Conservation (phyloP, 202 grass and related monocot genomes). For the Zizania palustris region DNA sequence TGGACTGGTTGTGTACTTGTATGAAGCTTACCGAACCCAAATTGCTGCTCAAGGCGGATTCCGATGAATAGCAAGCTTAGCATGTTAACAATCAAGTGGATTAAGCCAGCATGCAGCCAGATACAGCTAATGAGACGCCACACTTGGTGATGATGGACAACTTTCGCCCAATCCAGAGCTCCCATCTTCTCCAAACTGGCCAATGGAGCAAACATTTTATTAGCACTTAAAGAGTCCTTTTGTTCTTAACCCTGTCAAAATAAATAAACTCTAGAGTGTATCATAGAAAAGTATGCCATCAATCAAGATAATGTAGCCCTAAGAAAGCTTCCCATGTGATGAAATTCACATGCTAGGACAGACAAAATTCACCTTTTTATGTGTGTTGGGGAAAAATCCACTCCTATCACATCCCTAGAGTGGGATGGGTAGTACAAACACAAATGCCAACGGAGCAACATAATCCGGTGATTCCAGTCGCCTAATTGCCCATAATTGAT, state of each 20-base stretch:
- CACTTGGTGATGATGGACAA: slow-evolving; percentile 67
- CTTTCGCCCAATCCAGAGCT: slow-evolving; percentile 78
- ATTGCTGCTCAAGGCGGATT: slow-evolving; percentile 86
- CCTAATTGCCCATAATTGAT: background rate
- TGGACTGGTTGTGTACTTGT: background rate
- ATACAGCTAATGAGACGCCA: slow-evolving; percentile 86
- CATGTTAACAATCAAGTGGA: slow-evolving; percentile 87
- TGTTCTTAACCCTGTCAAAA: slow-evolving; percentile 2
- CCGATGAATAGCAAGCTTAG: slow-evolving; percentile 83
- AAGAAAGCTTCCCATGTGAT: background rate
- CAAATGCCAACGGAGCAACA: slow-evolving; percentile 6
- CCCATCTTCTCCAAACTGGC: slow-evolving; percentile 83
- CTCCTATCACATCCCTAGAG: background rate
- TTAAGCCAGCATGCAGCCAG: slow-evolving; percentile 84
- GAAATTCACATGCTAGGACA: background rate
- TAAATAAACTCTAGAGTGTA: background rate
- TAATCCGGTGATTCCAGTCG: background rate
- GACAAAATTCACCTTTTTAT: background rate
- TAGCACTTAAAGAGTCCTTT: slow-evolving; percentile 10
- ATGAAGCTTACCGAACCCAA: slow-evolving; percentile 74
- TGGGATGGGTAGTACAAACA: background rate
- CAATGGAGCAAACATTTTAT: slow-evolving; percentile 20
- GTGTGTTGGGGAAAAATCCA: background rate
- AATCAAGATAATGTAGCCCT: slow-evolving; percentile 1
- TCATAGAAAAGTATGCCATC: background rate